Conservation (phyloP, 164 flowering plant genomes). For the Kingdonia uniflora region DNA sequence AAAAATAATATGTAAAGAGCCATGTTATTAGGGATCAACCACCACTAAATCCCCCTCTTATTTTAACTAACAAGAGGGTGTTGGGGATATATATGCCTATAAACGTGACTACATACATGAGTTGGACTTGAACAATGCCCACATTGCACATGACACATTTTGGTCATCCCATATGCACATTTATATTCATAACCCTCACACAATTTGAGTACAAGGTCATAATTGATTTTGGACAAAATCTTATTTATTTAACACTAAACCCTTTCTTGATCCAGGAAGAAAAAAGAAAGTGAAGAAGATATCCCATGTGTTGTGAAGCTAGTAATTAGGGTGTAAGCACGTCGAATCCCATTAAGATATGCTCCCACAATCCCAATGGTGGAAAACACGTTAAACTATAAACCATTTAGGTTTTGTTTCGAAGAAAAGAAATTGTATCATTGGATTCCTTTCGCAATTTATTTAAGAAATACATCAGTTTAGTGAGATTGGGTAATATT, state of each 20-base stretch:
- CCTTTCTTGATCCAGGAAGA: too few species aligned
- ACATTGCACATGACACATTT: constrained; percentile 31
- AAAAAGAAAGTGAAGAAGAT: not conserved
- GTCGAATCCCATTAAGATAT: not conserved
- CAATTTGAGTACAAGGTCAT: not conserved
- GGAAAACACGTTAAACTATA: too few species aligned
- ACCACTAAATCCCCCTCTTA: too few species aligned
- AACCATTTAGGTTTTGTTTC: too few species aligned
- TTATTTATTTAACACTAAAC: not conserved
- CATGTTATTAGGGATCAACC: not conserved
- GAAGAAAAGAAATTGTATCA: constrained; percentile 1
- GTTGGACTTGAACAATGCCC: constrained; percentile 14
- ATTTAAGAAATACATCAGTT: not conserved
- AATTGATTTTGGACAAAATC: not conserved
- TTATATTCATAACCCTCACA: not conserved
- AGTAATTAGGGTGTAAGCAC: constrained; percentile 3
- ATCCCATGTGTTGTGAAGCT: constrained; percentile 14
- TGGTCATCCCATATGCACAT: constrained; percentile 36
- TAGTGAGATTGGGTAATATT: constrained; percentile 2
- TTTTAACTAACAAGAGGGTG: too few species aligned
- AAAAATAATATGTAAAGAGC: not conserved
- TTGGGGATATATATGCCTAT: constrained; percentile 14
- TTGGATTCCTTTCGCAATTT: not conserved
- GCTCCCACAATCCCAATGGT: too few species aligned
- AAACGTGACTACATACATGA: constrained; percentile 13